These are phyloP conservation scores for Rhododendron ovatum DNA, from an alignment of 148 eudicot genomes.

Conservation along the genomic window DNA sequence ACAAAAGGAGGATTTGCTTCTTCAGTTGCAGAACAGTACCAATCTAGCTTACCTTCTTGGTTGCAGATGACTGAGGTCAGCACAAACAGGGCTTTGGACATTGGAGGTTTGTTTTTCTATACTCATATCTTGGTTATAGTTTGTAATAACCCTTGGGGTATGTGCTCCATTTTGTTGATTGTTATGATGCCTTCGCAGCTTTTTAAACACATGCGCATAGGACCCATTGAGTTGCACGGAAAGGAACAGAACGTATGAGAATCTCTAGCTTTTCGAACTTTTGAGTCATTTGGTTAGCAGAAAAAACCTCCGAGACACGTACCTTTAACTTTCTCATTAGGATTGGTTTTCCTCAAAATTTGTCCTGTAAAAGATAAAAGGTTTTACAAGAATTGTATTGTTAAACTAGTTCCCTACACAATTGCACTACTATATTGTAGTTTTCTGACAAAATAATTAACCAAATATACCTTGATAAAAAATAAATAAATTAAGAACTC, in stretches of 20 bases:
- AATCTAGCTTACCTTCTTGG: conserved; percentile 48
- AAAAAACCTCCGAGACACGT: neutral
- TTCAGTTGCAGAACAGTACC: conserved; percentile 43
- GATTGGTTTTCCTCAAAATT: neutral
- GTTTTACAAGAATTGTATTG: neutral
- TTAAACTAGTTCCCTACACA: neutral
- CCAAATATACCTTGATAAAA: neutral
- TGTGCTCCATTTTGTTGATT: neutral
- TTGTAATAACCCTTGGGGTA: neutral
- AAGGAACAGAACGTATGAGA: neutral
- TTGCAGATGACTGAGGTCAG: conserved; percentile 36
- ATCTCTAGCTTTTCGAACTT: neutral
- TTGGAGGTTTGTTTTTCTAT: conserved; percentile 42
- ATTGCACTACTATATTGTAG: neutral
- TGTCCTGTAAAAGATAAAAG: neutral
- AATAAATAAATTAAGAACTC: neutral
- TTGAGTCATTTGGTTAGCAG: neutral
- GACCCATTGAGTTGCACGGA: neutral
- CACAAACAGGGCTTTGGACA: conserved; percentile 23
- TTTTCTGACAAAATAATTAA: neutral
- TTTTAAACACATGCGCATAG: neutral
- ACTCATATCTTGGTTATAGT: neutral
- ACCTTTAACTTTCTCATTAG: neutral
- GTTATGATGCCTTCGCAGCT: neutral
- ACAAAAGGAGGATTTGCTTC: conserved; percentile 29